These are phyloP conservation scores for Cryptococcus sp. DNA, from an alignment of 1,284 basidiomycete genomes.

Conservation along the genomic window DNA sequence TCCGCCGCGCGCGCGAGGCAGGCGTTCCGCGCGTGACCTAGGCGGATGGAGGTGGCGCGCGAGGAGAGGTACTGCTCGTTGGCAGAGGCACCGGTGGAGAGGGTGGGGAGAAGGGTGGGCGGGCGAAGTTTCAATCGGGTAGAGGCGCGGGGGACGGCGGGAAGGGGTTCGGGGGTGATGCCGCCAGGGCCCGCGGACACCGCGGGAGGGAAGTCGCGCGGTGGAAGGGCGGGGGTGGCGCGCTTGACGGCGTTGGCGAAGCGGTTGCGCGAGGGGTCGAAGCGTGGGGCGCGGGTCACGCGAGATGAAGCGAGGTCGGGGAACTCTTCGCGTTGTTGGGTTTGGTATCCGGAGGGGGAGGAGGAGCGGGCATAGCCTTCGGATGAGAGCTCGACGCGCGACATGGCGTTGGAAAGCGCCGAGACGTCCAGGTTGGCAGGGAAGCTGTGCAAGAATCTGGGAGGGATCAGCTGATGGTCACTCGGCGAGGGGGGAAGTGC, in stretches of 20 bases:
- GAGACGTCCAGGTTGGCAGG: conserved; percentile 57
- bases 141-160: conserved; percentile 67
- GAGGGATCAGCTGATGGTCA: conserved; percentile 11
- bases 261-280: conserved; percentile 74
- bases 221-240: conserved; percentile 29
- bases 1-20: conserved; percentile 93
- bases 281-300: conserved; percentile 44
- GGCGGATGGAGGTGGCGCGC: conserved; percentile 76
- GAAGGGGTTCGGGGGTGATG: background rate
- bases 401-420: conserved; percentile 61
- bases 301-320: conserved; percentile 58
- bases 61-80: conserved; percentile 83
- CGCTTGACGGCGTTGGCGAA: conserved; percentile 60
- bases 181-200: conserved; percentile 12
- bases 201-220: conserved; percentile 1
- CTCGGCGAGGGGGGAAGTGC: conserved; percentile 17
- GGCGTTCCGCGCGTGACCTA: conserved; percentile 88
- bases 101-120: conserved; percentile 79
- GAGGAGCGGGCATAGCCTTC: conserved; percentile 50
- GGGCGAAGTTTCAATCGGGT: conserved; percentile 76
- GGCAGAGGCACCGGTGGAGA: conserved; percentile 74
- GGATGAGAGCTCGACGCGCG: conserved; percentile 58
- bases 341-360: conserved; percentile 25
- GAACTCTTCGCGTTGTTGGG: conserved; percentile 74
- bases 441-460: conserved; percentile 74